Conservation (phyloP, 805 yeast genomes). For the Suhomyces xylopsoci region DNA sequence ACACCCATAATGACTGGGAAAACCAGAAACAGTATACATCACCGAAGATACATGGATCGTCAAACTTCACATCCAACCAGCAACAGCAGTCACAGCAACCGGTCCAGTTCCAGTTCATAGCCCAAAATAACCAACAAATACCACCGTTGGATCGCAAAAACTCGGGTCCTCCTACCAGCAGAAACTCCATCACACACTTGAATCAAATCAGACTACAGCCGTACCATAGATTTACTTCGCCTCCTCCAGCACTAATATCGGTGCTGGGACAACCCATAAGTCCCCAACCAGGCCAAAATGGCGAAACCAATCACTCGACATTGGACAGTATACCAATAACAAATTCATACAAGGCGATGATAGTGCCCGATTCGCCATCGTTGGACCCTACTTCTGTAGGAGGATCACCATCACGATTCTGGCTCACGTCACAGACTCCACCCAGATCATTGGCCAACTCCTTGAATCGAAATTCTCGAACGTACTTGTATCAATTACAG, state of each 20-base stretch:
- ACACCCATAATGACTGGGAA: conserved; percentile 11
- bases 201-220: conserved; percentile 37
- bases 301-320: conserved; percentile 13
- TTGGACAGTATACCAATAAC: conserved; percentile 29
- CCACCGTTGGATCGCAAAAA: conserved; percentile 15
- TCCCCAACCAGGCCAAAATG: conserved; percentile 1
- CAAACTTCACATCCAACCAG: conserved; percentile 4
- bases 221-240: conserved; percentile 33
- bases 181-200: conserved; percentile 24
- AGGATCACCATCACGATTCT: conserved; percentile 55
- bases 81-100: conserved; percentile 4
- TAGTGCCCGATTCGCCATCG: conserved; percentile 50
- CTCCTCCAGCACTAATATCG: conserved; percentile 17
- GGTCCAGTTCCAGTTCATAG: neutral
- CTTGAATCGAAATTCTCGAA: conserved; percentile 16
- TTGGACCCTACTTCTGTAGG: conserved; percentile 50
- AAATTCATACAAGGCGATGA: conserved; percentile 3
- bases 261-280: neutral
- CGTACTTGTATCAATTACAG: conserved; percentile 13
- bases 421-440: conserved; percentile 53
- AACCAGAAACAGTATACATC: conserved; percentile 1
- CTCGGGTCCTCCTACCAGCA: conserved; percentile 14
- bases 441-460: conserved; percentile 35
- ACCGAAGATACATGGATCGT: neutral
- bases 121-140: neutral